Conservation (phyloP, 768 basidiomycete genomes). For the Boletus rufocinnamomeus region DNA sequence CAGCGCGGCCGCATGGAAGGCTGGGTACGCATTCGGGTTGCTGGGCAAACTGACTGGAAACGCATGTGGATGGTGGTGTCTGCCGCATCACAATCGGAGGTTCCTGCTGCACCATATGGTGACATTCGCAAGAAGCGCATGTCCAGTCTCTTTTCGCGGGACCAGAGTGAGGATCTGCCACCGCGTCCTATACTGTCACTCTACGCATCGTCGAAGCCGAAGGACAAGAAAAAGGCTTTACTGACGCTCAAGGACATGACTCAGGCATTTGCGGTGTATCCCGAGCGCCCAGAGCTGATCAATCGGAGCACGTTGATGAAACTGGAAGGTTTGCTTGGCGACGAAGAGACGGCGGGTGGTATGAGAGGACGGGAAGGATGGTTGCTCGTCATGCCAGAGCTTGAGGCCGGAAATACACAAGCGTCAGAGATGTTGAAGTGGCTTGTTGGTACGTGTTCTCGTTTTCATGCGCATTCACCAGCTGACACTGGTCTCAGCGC, state of each 20-base stretch:
- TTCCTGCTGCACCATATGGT: slow-evolving; percentile 25
- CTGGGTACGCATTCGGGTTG: slow-evolving; percentile 85
- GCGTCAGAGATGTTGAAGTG: slow-evolving; percentile 88
- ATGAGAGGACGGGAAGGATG: slow-evolving; percentile 80
- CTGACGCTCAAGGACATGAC: slow-evolving; percentile 69
- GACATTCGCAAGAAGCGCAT: slow-evolving; percentile 51
- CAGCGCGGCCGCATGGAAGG: slow-evolving; percentile 81
- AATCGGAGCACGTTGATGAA: slow-evolving; percentile 89
- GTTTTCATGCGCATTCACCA: not conserved
- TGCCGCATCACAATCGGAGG: slow-evolving; percentile 42
- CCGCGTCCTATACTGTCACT: slow-evolving; percentile 53
- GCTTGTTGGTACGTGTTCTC: slow-evolving; percentile 68
- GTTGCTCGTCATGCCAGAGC: slow-evolving; percentile 89
- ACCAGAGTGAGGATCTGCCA: slow-evolving; percentile 38
- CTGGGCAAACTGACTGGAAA: slow-evolving; percentile 99
- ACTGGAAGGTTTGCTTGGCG: slow-evolving; percentile 80
- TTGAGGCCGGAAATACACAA: slow-evolving; percentile 59
- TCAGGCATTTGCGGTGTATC: slow-evolving; percentile 94
- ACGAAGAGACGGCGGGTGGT: slow-evolving; percentile 66
- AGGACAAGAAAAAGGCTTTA: slow-evolving; percentile 71
- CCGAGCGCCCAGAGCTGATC: slow-evolving; percentile 92
- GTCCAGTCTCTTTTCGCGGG: slow-evolving; percentile 64
- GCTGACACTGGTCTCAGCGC: slow-evolving; percentile 44
- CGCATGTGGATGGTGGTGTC: slow-evolving; percentile 81
- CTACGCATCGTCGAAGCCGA: slow-evolving; percentile 63